Evolutionary conservation across 805 yeast species (phyloP).

Genomic region (Schwanniomyces pseudopolymorphus): DNA sequence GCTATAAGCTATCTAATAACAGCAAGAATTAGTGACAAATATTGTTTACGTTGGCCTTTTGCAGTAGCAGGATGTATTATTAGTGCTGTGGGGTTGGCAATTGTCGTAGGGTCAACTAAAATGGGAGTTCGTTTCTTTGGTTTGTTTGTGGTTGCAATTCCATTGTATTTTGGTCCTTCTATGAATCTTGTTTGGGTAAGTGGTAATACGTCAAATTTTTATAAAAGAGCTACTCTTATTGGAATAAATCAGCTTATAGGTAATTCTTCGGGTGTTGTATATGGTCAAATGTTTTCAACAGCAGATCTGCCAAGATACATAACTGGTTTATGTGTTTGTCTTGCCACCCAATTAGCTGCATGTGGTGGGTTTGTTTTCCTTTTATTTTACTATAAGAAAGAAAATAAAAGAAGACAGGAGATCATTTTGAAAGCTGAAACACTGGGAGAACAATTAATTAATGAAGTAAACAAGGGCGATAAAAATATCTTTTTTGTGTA

Average conservation of each 20-base stretch:
- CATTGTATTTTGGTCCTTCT: conserved; percentile 38
- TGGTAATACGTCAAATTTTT: conserved; percentile 41
- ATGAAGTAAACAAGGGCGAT: conserved; percentile 2
- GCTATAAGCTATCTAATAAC: conserved; percentile 22
- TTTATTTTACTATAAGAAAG: conserved; percentile 3
- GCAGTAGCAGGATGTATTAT: conserved; percentile 21
- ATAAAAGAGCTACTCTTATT: conserved; percentile 42
- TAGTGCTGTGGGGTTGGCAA: conserved; percentile 31
- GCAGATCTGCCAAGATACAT: conserved; percentile 6
- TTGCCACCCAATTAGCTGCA: conserved; percentile 4
- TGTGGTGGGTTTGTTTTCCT: conserved; percentile 3
- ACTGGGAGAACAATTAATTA: background rate
- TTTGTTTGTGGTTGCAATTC: conserved; percentile 31
- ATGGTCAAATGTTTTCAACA: conserved; percentile 5
- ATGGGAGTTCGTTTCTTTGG: conserved; percentile 37
- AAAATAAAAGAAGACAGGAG: conserved; percentile 3
- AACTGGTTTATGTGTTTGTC: conserved; percentile 4
- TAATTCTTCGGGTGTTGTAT: conserved; percentile 42
- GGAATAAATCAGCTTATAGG: conserved; percentile 46
- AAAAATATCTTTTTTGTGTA: conserved; percentile 3
- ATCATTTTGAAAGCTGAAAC: conserved; percentile 1
- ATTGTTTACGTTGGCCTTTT: conserved; percentile 29
- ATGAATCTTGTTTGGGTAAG: conserved; percentile 45
- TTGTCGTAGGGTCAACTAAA: conserved; percentile 25
- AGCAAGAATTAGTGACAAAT: conserved; percentile 27